Conservation (phyloP, 768 basidiomycete species). For the Boletales sp. region DNA sequence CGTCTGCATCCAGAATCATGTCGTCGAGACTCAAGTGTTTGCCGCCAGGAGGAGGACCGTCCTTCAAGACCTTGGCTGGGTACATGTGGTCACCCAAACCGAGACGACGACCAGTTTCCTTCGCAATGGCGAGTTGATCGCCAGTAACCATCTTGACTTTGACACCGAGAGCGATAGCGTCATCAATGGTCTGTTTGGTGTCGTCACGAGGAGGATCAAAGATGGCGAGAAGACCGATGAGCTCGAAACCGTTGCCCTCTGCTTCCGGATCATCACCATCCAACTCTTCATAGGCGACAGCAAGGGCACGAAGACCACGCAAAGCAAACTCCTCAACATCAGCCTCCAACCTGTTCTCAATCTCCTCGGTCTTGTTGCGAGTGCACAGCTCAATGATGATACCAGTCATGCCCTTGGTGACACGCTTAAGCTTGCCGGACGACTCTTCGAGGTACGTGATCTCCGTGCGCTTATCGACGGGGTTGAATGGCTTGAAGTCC, state of each 20-base stretch:
- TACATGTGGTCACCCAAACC: slow-evolving; percentile 99
- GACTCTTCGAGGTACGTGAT: slow-evolving; percentile 95
- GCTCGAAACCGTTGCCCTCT: slow-evolving; percentile 95
- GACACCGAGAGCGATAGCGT: slow-evolving; percentile 92
- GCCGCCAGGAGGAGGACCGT: slow-evolving; percentile 85
- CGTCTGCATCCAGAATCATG: slow-evolving; percentile 99
- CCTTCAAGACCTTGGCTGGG: slow-evolving; percentile 97
- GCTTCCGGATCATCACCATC: slow-evolving; percentile 77
- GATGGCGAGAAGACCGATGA: slow-evolving; percentile 95
- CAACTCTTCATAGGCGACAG: slow-evolving; percentile 92
- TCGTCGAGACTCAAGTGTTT: slow-evolving; percentile 85
- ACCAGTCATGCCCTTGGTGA: slow-evolving; percentile 99
- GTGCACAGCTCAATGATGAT: slow-evolving; percentile 96
- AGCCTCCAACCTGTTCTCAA: slow-evolving; percentile 87
- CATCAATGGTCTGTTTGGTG: slow-evolving; percentile 98
- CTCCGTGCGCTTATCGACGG: slow-evolving; percentile 98
- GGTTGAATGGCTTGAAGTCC: slow-evolving; percentile 99
- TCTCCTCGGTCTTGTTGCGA: slow-evolving; percentile 92
- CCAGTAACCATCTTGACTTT: slow-evolving; percentile 99
- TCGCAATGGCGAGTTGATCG: slow-evolving; percentile 99
- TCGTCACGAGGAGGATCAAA: slow-evolving; percentile 97
- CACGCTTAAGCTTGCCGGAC: slow-evolving; percentile 95
- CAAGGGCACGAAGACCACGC: slow-evolving; percentile 94
- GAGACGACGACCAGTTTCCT: slow-evolving; percentile 98
- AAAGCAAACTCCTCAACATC: slow-evolving; percentile 95